Evolutionary conservation across 441 rosid genomes (phyloP), one percentile per base, ranked within the genome.

Genomic region (Codiaeum variegatum): DNA sequence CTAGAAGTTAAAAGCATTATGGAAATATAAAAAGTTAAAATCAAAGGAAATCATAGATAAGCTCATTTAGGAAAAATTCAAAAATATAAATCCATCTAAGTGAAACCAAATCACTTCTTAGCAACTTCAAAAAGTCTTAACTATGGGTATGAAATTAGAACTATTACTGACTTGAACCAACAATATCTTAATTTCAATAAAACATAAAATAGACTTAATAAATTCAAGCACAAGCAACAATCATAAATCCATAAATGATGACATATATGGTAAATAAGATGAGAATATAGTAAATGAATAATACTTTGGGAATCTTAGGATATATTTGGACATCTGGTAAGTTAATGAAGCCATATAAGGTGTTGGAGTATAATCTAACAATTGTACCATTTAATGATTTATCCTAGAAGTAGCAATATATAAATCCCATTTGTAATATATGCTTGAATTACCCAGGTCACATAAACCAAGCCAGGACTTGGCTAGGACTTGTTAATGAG

Each of bases 1-100:
- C 99, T 96, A 78, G 28, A 71, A 78, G 12, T 42, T 58, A 70
- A 77, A 71, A 71, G 49, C 23, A 67, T 16, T 16, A 63, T 1
- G 49, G 47, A 62, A 62, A 52, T 19, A 52, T 23, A 44, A 31
- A 55, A 61, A 66, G 32, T 55, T 34, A 75, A 55, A 51, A 71
- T 59, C 19, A n/a, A n/a, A 49, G n/a, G n/a, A 69, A 44, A 15
- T 26, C 34, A 42, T 28, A 29, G 5, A 31, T 3, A 65, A 1
- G 23, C 28, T 10, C 1, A 10, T 52, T 60, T n/a, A 60, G 18
- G 21, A 49, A 40, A 23, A 56, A 56, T 9, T 29, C 46, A 60
- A 60, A 51, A 28, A 47, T 28, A 28, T 65, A 34, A 7, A 38
- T 38, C 32, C 9, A 55, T 23, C 42, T 21, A 55, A 11, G 23